phyloP scores from a whole-genome alignment of 225 moss, liverwort and hornwort species.

The Ulota crispa region DNA sequence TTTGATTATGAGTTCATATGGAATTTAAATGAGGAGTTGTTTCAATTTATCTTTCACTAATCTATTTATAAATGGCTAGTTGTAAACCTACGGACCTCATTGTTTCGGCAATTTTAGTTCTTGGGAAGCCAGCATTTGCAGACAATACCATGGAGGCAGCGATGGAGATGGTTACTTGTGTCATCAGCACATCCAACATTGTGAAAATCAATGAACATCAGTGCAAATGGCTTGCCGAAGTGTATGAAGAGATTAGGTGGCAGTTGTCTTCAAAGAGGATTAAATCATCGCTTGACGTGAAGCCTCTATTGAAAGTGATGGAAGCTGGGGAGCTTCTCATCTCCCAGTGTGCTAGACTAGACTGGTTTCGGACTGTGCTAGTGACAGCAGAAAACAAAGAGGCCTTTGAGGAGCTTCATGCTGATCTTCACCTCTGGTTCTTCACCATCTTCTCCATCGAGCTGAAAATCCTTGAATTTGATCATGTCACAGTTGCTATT shows the following conservation, averaged over 20 bases:
- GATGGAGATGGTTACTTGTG: not conserved
- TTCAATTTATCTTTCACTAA: too few species aligned
- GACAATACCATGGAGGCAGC: constrained; percentile 3
- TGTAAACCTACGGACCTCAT: too few species aligned
- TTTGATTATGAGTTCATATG: not conserved
- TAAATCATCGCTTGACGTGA: not conserved
- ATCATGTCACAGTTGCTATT: not conserved
- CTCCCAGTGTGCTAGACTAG: constrained; percentile 13
- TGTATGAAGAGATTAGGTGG: constrained; percentile 16
- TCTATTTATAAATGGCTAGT: too few species aligned
- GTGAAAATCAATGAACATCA: constrained; percentile 27
- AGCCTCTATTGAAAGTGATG: constrained; percentile 27
- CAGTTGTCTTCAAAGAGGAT: not conserved
- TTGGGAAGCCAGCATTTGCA: not conserved
- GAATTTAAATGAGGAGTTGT: not conserved
- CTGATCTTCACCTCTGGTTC: constrained; percentile 17
- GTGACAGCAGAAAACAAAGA: constrained; percentile 16
- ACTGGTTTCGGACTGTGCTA: not conserved
- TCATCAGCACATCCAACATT: not conserved
- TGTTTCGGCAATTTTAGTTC: too few species aligned
- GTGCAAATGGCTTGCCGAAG: constrained; percentile 19
- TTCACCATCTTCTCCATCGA: not conserved
- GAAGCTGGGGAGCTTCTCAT: constrained; percentile 20
- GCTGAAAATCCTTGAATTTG: not conserved
- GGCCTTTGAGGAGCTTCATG: constrained; percentile 27